A percentile compares a stretch with the other conserved stretches of the same genome.
These are phyloP conservation scores for Plantago coronopus DNA, from an alignment of 305 asterid species.

Conservation along the genomic window DNA sequence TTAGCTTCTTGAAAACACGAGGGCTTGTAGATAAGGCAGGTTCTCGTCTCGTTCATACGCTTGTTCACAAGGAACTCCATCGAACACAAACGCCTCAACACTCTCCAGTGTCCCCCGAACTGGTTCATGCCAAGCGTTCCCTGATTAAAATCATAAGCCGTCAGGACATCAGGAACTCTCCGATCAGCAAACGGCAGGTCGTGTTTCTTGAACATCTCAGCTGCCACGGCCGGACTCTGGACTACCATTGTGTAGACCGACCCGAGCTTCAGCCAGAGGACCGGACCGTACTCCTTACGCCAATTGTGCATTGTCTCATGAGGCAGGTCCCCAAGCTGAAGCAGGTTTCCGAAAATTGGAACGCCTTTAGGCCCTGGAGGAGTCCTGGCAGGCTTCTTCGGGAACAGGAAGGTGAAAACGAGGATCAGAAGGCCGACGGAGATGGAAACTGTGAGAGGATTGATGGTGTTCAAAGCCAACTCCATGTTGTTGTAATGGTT, in stretches of 20 bases:
- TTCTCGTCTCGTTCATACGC: conserved; percentile 49
- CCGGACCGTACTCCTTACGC: conserved; percentile 35
- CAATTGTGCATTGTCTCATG: conserved; percentile 38
- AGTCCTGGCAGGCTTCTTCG: conserved; percentile 23
- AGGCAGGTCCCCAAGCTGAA: conserved; percentile 49
- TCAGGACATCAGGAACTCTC: conserved; percentile 35
- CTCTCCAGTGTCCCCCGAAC: conserved; percentile 44
- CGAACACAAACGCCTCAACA: conserved; percentile 44
- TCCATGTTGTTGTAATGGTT: conserved; percentile 19
- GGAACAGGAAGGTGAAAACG: not conserved
- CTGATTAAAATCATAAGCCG: conserved; percentile 32
- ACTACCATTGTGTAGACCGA: conserved; percentile 41
- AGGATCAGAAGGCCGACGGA: conserved; percentile 17
- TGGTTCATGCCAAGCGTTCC: conserved; percentile 37
- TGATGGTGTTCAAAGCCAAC: conserved; percentile 26
- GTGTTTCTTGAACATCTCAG: conserved; percentile 44
- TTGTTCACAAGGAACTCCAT: conserved; percentile 48
- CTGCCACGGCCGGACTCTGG: conserved; percentile 30
- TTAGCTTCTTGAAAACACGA: conserved; percentile 33
- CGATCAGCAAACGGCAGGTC: conserved; percentile 44
- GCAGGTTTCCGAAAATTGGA: conserved; percentile 53
- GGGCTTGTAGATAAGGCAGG: too few species aligned
- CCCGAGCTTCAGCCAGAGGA: conserved; percentile 41
- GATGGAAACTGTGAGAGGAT: conserved; percentile 31
- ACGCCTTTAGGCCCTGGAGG: conserved; percentile 64